Evolutionary conservation across 139 green algal genomes (phyloP), one percentile per base, ranked within the genome.

Genomic region (Deuterostichococcus epilithicus): DNA sequence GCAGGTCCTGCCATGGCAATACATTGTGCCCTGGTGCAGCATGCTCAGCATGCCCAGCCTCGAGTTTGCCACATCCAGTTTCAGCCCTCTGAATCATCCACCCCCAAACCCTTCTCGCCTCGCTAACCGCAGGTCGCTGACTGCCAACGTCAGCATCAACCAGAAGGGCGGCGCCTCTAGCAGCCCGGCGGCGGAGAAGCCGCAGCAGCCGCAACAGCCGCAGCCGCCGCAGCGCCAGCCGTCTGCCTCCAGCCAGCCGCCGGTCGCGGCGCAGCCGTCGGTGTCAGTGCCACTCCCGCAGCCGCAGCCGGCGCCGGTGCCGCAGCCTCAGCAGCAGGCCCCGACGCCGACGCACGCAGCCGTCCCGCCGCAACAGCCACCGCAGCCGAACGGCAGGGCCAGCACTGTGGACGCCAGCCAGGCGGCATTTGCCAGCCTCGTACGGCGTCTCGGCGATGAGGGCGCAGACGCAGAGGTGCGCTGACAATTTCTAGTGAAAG

Each of bases 111-210:
- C n/a, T n/a, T n/a, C n/a, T n/a, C n/a, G n/a, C n/a, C n/a, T n/a
- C n/a, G n/a, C n/a, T n/a, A n/a, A n/a, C 3, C 33, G 75, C 80
- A 84, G 76, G 58, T 33, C 45, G 4, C 68, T 84, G 32, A 85
- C 76, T 35, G 72, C 76, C 34, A 73, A 85, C 67, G 76, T 80
- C 26, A 74, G 18, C 26, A n/a, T 81, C 30, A 76, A 66, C 18
- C 52, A 28, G 52, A 63, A 63, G 18, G 18, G 18, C 18, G 52
- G 13, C 52, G 52, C 10, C 3, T 3, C 52, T n/a, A n/a, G n/a
- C n/a, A n/a, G n/a, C n/a, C n/a, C n/a, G n/a, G n/a, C n/a, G n/a
- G n/a, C n/a, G n/a, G n/a, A n/a, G n/a, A n/a, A n/a, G 20, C 52
- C 52, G 5, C 18, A 25, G 52, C 18, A 23, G 52, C 52, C 18